Base-by-base conservation (phyloP, 805 yeast genomes). In the Candida piceae region DNA sequence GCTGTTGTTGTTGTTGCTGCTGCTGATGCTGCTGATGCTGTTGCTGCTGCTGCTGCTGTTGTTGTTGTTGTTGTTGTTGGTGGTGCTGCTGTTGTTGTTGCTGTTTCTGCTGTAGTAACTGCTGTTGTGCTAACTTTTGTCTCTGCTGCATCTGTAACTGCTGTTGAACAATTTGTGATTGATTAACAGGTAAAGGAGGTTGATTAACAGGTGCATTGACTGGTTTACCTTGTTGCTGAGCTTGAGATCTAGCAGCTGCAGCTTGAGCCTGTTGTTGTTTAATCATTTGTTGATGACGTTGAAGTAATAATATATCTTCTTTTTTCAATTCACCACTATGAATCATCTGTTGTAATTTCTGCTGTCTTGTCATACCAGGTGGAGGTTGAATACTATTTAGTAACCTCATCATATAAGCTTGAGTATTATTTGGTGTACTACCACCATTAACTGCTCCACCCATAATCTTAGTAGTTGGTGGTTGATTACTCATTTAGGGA, bases 281-380 rank as follows among this genome's bases (percentile, higher is more conserved):
- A 25, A 56, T 39, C 55, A 51, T 51, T 40, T 56, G 61, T 32
- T 58, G 63, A 43, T 58, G 63, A 6, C 60, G 48, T 37, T 57
- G 57, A 12, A 58, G 39, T 18, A 58, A 36, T 31, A 53, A 31
- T n/a, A 58, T 53, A 36, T 58, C 63, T 33, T 52, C 54, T 32
- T 52, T 50, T 23, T 55, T 55, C 32, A 58, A 42, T 41, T 58
- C 61, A 12, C 63, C 62, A 24, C 45, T 50, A 24, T 44, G 49
- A 10, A 58, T 50, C 52, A 58, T 49, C 40, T 57, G 59, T 36
- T 58, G 60, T 26, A 58, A 43, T 25, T 53, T 45, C 38, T 58
- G 60, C 34, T 58, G 63, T 24, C 58, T 52, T 12, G 62, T 52
- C 53, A 58, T 50, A 6, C 63, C 63, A 3, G 60, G 59, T 8